Evolutionary conservation across 1,284 basidiomycete genomes (phyloP).

Genomic region (Rhodotorula mucilaginosa): DNA sequence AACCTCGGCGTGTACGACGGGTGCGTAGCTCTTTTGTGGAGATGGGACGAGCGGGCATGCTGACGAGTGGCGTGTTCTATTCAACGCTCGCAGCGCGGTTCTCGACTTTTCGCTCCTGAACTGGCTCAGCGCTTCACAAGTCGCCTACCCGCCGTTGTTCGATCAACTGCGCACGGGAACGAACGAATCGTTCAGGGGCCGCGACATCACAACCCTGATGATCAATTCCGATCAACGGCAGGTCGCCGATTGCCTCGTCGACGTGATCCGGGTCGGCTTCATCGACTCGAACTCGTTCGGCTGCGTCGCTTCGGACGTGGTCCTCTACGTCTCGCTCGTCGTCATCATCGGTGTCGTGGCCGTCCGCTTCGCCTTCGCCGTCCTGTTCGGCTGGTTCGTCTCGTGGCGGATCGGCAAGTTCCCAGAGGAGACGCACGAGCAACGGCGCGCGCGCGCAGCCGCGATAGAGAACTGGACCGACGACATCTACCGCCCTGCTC

Average conservation of each 20-base stretch:
- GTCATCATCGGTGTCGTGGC: conserved; percentile 96
- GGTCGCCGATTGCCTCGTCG: conserved; percentile 77
- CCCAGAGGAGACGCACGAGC: conserved; percentile 85
- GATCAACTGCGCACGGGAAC: conserved; percentile 69
- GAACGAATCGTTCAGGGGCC: conserved; percentile 67
- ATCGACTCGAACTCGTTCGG: conserved; percentile 92
- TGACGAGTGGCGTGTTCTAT: not conserved
- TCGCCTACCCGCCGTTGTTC: conserved; percentile 77
- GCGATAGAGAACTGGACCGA: conserved; percentile 97
- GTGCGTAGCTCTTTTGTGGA: conserved; percentile 54
- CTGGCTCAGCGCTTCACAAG: conserved; percentile 74
- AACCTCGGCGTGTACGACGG: conserved; percentile 89
- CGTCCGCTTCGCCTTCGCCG: conserved; percentile 95
- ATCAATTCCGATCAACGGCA: conserved; percentile 60
- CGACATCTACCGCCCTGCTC: conserved; percentile 93
- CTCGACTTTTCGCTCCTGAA: conserved; percentile 80
- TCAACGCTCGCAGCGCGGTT: conserved; percentile 60
- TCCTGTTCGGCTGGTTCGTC: conserved; percentile 96
- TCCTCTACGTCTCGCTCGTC: conserved; percentile 90
- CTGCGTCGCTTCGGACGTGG: conserved; percentile 90
- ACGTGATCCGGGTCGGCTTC: conserved; percentile 83
- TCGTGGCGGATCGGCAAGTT: conserved; percentile 92
- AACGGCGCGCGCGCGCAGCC: conserved; percentile 83
- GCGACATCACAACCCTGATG: conserved; percentile 83
- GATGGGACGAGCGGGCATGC: conserved; percentile 14